Evolutionary conservation across 306 rosid genomes (phyloP), one percentile per base, ranked within the genome.

Genomic region (Quercus aquifolioides): DNA sequence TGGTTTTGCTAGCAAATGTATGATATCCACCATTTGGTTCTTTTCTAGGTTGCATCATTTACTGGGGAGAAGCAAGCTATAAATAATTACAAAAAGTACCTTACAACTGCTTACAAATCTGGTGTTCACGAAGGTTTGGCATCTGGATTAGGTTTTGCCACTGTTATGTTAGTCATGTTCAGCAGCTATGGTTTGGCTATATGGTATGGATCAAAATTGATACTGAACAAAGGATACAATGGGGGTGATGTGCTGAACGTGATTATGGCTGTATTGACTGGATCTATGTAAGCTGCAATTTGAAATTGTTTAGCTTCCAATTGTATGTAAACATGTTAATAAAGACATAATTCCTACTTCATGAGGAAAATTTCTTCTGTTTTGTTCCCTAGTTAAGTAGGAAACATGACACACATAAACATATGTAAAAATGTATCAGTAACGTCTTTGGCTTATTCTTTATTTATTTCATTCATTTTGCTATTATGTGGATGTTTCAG

Each of bases 161-260:
- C 76, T 46, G 87, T 90, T 49, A 82, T 89, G 96, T 76, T 85
- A 9, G 86, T 92, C 51, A 58, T 92, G 57, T 90, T 89, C 80
- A 21, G 89, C 28, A 78, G 91, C 19, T 94, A 92, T 83, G 90
- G 90, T 49, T 78, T 92, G 84, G 97, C 97, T 68, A 86, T 87
- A 59, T 94, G 97, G 98, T 94, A 82, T 82, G 98, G 97, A 12
- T 86, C 91, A 68, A 92, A 84, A 86, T 79, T 94, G 96, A 83
- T 94, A 25, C 76, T 89, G 76, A 89, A 92, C 33, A 88, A 88
- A n/a, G 96, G 96, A 78, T 90, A 94, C 35, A 86, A 77, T 19
- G 98, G 98, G 1, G 98, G 98, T 55, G 87, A 80, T 0, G 97
- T 94, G 74, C 55, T 94, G 64, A 92, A 90, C 69, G 95, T 94